Evolutionary conservation across 257 asterid genomes (phyloP).

Genomic region (Parsonsia alboflavescens): DNA sequence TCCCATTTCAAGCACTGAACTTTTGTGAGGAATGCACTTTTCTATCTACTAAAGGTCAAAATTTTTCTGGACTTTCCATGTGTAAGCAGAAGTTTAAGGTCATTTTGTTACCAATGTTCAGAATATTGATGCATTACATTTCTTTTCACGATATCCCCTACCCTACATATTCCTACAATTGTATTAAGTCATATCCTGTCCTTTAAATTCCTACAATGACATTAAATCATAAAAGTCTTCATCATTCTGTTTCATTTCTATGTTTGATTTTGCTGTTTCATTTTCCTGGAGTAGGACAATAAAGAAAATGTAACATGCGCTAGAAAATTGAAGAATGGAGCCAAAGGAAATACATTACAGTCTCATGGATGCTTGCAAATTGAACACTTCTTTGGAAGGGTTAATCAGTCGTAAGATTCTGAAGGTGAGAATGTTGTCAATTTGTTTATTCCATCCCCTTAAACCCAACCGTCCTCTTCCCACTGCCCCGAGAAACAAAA

Average conservation of each 20-base stretch:
- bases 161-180: background rate
- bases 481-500: background rate
- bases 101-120: background rate
- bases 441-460: background rate
- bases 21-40: background rate
- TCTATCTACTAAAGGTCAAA: background rate
- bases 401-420: conserved; percentile 27
- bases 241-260: no score
- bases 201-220: background rate
- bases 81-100: background rate
- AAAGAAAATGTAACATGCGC: conserved; percentile 33
- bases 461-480: background rate
- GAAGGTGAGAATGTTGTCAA: background rate
- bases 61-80: background rate
- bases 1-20: background rate
- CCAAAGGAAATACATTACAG: conserved; percentile 40
- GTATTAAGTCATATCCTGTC: background rate
- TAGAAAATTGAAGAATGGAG: conserved; percentile 40
- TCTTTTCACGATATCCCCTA: background rate
- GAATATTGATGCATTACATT: background rate
- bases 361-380: conserved; percentile 65
- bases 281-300: conserved; percentile 38
- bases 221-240: background rate
- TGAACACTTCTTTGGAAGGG: conserved; percentile 74
- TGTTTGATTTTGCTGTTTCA: no score